These are phyloP conservation scores for Leucocoprinus sp. DNA, from an alignment of 768 basidiomycete genomes.

Conservation along the genomic window DNA sequence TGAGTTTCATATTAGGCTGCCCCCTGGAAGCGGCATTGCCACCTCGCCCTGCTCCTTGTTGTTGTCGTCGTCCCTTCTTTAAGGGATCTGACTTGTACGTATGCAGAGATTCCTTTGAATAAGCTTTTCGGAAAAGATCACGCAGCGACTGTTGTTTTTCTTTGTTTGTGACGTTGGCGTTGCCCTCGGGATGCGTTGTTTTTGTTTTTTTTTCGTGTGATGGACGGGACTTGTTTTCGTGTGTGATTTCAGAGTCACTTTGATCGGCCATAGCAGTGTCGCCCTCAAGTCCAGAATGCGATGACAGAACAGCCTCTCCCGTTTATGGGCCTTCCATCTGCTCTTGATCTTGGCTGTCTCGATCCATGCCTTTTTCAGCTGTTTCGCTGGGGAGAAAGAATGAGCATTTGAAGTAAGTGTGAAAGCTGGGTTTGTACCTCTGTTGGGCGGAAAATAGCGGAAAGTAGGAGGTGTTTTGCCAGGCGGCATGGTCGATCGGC, in stretches of 20 bases:
- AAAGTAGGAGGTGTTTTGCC: constrained; percentile 66
- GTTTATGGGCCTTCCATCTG: constrained; percentile 71
- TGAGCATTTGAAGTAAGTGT: constrained; percentile 1
- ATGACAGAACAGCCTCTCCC: constrained; percentile 25
- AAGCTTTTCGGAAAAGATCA: constrained; percentile 55
- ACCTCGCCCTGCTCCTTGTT: constrained; percentile 16
- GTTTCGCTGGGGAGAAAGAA: constrained; percentile 46
- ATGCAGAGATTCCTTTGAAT: constrained; percentile 49
- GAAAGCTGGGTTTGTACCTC: constrained; percentile 36
- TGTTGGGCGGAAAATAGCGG: constrained; percentile 50
- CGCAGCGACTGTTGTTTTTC: constrained; percentile 35
- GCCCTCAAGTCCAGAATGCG: too few relatives aligned
- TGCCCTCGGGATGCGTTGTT: background rate
- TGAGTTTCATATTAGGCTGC: constrained; percentile 69
- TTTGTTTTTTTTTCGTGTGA: too few relatives aligned
- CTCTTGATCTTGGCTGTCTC: constrained; percentile 68
- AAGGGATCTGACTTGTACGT: constrained; percentile 44
- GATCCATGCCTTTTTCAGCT: constrained; percentile 76
- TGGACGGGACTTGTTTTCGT: too few relatives aligned
- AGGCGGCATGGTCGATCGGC: too few relatives aligned
- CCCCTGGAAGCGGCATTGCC: constrained; percentile 25
- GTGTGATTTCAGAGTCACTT: background rate
- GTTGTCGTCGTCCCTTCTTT: background rate
- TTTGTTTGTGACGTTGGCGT: constrained; percentile 11
- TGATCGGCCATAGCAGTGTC: too few relatives aligned